phyloP scores from a whole-genome alignment of 768 basidiomycete species.

The Dioszegia crocea region DNA sequence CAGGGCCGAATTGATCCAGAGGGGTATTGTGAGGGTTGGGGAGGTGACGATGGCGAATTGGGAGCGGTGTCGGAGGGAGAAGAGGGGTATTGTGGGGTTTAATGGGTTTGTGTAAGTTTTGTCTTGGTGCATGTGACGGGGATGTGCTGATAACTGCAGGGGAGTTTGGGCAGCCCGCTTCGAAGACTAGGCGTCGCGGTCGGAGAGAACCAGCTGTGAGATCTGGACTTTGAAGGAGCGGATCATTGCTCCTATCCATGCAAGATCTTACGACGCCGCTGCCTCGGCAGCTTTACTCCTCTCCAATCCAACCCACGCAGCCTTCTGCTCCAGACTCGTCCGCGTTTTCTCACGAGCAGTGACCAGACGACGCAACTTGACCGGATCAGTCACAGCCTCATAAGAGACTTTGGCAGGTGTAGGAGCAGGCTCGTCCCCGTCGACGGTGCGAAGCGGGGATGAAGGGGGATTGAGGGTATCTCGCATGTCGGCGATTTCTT shows the following conservation, averaged over 20 bases:
- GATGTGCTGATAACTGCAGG: constrained; percentile 3
- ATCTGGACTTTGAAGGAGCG: too few relatives aligned
- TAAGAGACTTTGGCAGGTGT: constrained; percentile 12
- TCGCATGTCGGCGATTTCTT: constrained; percentile 27
- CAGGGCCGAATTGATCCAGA: constrained; percentile 27
- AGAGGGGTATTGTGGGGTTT: constrained; percentile 33
- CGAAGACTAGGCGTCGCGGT: too few relatives aligned
- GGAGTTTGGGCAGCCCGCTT: constrained; percentile 31
- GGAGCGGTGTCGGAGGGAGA: constrained; percentile 10
- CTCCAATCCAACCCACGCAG: constrained; percentile 25
- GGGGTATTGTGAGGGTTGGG: constrained; percentile 25
- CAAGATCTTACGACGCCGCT: too few relatives aligned
- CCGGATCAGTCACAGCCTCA: constrained; percentile 30
- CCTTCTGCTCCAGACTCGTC: constrained; percentile 24
- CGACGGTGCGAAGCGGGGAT: background rate
- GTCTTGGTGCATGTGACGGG: constrained; percentile 2
- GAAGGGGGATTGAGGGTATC: constrained; percentile 14
- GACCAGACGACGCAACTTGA: constrained; percentile 31
- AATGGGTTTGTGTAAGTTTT: constrained; percentile 36
- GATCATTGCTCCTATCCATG: too few relatives aligned
- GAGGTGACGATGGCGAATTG: constrained; percentile 30
- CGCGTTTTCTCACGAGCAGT: constrained; percentile 32
- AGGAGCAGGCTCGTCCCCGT: background rate
- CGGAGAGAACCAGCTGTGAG: too few relatives aligned
- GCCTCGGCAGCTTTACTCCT: constrained; percentile 7